Evolutionary conservation across 768 basidiomycete genomes (phyloP), one percentile per base, ranked within the genome.

Genomic region (Chalciporus sphaerocephalus): DNA sequence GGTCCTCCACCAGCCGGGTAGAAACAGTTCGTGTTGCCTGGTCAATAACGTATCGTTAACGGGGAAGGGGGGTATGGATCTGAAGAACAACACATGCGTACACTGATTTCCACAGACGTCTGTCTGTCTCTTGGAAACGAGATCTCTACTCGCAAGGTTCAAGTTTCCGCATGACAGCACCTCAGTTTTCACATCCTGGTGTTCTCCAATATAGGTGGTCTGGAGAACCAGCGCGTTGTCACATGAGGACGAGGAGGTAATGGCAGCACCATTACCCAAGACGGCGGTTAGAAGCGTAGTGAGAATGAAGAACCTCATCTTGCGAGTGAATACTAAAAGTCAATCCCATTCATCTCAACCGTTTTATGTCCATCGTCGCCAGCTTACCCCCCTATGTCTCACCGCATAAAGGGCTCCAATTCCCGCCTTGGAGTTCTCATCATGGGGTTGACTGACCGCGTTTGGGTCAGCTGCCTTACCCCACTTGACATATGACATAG

Each of bases 1-100:
- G 75, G 75, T 24, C 74, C 76, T 53, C 73, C 73, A 16, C 72
- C 74, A 2, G 71, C 51, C 2, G 72, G 71, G 9, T 54, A 46
- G 65, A 74, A 78, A 65, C 74, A 78, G 57, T 72, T 70, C 6
- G 68, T 73, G 47, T 48, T 59, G 50, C 73, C 72, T 35, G 40
- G 7, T 22, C 13, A 17, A 17, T 10, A 13, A 20, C 18, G 21
- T 11, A 38, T 17, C 24, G 24, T 7, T n/a, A 38, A 25, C 15
- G 17, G 22, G 24, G 23, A n/a, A n/a, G 7, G 27, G 8, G 24
- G 42, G 17, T 15, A 12, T 12, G 13, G 28, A 28, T 11, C 10
- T n/a, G n/a, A n/a, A n/a, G n/a, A 28, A 28, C 28, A 28, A 28
- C 2, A 28, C 2, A 13, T 21, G 47, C 67, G 43, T 48, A 75